phyloP scores from a whole-genome alignment of 768 basidiomycete species.

The Glaciozyma martinii region DNA sequence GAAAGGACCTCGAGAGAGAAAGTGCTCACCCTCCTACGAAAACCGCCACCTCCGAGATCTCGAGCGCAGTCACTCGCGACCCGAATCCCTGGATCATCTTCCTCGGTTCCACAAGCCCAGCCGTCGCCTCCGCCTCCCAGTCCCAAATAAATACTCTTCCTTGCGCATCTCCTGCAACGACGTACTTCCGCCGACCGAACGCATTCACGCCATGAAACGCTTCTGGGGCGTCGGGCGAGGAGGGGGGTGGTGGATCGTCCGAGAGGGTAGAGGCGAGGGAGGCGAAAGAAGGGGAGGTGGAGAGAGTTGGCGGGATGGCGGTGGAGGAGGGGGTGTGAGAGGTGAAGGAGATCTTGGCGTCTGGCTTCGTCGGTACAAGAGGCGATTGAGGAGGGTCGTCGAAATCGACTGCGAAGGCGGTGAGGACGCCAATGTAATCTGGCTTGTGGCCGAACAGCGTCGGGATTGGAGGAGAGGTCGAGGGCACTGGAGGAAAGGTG shows the following conservation, averaged over 20 bases:
- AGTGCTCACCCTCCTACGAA: conserved; percentile 23
- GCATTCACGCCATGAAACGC: neutral
- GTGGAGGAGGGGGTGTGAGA: neutral
- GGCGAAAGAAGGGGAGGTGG: neutral
- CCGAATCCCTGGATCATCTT: conserved; percentile 6
- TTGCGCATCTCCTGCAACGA: conserved; percentile 7
- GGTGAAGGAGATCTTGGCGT: neutral
- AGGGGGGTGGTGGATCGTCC: no score
- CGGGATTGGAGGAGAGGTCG: neutral
- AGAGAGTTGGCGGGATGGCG: neutral
- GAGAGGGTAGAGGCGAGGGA: no score
- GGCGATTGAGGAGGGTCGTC: neutral
- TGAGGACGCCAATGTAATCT: conserved; percentile 9
- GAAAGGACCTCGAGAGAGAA: no score
- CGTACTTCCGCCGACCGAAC: conserved; percentile 22
- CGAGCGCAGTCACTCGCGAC: conserved; percentile 21
- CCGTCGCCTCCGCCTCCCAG: conserved; percentile 10
- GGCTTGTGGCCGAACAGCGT: conserved; percentile 9
- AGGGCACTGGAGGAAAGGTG: neutral
- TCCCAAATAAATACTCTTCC: conserved; percentile 26
- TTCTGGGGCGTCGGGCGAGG: neutral
- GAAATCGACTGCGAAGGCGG: conserved; percentile 27
- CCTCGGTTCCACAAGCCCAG: conserved; percentile 7
- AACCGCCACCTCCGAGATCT: conserved; percentile 6
- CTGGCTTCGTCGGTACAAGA: neutral